phyloP scores from a whole-genome alignment of 371 early-diverging fungal genomes.

The Mucor saturninus region DNA sequence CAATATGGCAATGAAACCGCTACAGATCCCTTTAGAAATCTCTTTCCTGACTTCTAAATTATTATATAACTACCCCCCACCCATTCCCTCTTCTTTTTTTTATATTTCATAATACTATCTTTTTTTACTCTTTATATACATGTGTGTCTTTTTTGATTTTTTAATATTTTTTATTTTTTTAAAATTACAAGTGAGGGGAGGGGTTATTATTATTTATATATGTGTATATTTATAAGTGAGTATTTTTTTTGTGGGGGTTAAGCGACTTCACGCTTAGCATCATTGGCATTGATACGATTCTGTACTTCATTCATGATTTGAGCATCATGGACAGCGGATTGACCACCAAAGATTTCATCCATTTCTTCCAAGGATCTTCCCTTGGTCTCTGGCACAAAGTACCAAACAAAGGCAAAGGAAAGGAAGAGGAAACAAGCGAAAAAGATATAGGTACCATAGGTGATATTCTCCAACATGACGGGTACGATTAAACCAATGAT shows the following conservation, averaged over 20 bases:
- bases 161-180: no score
- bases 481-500: conserved; percentile 68
- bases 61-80: no score
- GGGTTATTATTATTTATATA: no score
- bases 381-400: conserved; percentile 55
- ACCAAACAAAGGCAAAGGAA: conserved; percentile 39
- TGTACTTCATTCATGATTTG: conserved; percentile 31
- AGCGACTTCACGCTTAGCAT: background rate
- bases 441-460: conserved; percentile 66
- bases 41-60: conserved; percentile 29
- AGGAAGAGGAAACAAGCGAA: conserved; percentile 51
- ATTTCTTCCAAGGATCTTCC: conserved; percentile 57
- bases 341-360: conserved; percentile 55
- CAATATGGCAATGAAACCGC: conserved; percentile 52
- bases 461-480: conserved; percentile 60
- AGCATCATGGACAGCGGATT: conserved; percentile 31
- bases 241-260: background rate
- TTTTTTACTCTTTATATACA: conserved; percentile 7
- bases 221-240: no score
- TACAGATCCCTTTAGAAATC: conserved; percentile 24
- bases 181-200: no score
- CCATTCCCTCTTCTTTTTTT: background rate
- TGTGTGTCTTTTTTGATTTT: background rate
- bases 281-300: conserved; percentile 15
- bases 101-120: background rate